Evolutionary conservation across 1,284 basidiomycete genomes (phyloP), one percentile per base, ranked within the genome.

Genomic region (Malassezia slooffiae): DNA sequence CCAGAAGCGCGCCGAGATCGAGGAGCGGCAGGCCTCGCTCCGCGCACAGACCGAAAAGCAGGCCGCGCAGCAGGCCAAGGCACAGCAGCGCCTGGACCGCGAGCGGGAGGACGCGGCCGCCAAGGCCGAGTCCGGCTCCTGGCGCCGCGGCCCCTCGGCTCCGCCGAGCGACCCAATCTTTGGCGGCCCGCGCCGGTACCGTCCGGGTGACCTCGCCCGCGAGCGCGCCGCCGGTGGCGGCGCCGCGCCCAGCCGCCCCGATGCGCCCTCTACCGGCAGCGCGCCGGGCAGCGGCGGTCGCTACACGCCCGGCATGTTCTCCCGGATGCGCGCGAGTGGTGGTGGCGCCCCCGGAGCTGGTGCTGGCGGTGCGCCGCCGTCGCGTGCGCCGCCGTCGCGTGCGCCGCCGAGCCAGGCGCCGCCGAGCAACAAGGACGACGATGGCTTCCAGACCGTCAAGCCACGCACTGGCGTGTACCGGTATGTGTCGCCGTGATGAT

Each of bases 1-100:
- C 22, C 59, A 57, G 46, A 62, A 63, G 52, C 52, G 58, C 8
- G 67, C 63, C 37, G 65, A 65, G 41, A 60, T 62, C 35, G 60
- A 69, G 50, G 60, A 65, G 43, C 51, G 65, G 15, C 52, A 58
- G 52, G 57, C 58, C 36, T 54, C 59, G 46, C 49, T 68, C 29
- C 54, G 60, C 29, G 55, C 53, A 36, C 50, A 50, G 31, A 57
- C 51, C 9, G 61, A 63, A 16, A 54, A 45, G 43, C 64, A 65
- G 38, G 52, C 62, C 27, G 50, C 57, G 36, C 50, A 55, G 20
- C 60, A 69, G 46, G 52, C 50, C 32, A 60, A 63, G 46, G 43
- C 53, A 15, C 53, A 58, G 36, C 45, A 50, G 34, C 44, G 45
- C 21, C 31, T 47, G 24, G 45, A 47, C 20, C 19, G 34, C 20